A percentile compares a stretch with the other conserved stretches of the same genome.
phyloP scores from a whole-genome alignment of 768 basidiomycete species.

The Chlorophyllum brunneum region DNA sequence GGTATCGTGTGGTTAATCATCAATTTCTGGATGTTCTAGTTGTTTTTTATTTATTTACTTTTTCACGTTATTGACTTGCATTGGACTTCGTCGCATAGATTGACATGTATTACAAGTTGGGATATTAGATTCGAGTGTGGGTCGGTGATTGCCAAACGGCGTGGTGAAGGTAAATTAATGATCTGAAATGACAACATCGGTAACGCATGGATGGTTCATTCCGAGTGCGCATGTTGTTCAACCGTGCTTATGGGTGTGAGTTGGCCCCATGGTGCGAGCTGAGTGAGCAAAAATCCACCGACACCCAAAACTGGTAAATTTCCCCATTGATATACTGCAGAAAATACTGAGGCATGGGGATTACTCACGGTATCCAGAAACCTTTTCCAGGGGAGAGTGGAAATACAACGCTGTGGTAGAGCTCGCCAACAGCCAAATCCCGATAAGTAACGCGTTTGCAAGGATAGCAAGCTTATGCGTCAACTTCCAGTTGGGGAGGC shows the following conservation, averaged over 20 bases:
- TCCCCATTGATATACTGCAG: neutral
- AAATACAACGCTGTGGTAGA: constrained; percentile 88
- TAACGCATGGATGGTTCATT: too few relatives aligned
- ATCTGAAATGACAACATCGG: neutral
- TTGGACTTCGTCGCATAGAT: neutral
- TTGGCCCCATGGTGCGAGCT: neutral
- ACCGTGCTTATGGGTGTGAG: neutral
- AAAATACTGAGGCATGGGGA: neutral
- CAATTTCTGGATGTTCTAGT: constrained; percentile 11
- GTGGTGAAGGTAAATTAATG: neutral
- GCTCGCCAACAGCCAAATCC: constrained; percentile 68
- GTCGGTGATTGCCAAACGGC: neutral
- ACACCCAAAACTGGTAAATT: constrained; percentile 4
- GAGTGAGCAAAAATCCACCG: constrained; percentile 1
- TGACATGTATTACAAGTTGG: neutral
- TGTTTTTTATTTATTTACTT: neutral
- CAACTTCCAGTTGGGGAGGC: constrained; percentile 30
- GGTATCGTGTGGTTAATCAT: constrained; percentile 11
- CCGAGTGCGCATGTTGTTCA: neutral
- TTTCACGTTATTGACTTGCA: neutral
- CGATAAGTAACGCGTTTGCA: constrained; percentile 45
- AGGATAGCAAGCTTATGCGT: constrained; percentile 46
- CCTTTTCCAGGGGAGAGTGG: constrained; percentile 84
- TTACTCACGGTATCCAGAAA: constrained; percentile 76
- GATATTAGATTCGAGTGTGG: neutral